phyloP scores from a whole-genome alignment of 2,329 filamentous ascomycete species.

The Colletotrichum endophyticum region DNA sequence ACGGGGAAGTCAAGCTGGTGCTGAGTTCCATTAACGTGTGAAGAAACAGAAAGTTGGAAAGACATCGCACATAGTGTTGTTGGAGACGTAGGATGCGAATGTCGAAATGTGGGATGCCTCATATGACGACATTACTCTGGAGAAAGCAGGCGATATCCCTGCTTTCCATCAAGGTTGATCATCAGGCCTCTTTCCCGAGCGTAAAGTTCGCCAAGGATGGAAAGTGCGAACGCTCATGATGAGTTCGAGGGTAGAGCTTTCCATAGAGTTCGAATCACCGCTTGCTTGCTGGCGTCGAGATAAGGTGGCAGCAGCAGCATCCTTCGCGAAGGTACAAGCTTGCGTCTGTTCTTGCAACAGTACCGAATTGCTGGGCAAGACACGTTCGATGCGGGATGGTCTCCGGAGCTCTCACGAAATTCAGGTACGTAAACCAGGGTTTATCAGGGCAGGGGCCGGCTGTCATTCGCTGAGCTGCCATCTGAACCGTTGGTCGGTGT shows the following conservation, averaged over 20 bases:
- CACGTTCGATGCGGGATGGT: conserved; percentile 4
- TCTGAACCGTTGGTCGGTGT: conserved; percentile 18
- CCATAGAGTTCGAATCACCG: background rate
- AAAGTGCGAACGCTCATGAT: background rate
- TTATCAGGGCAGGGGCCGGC: conserved; percentile 6
- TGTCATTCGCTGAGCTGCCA: conserved; percentile 22
- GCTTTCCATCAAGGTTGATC: background rate
- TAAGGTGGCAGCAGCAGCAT: background rate
- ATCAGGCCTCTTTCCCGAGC: background rate
- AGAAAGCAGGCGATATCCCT: background rate
- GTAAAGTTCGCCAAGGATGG: background rate
- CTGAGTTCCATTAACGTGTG: background rate
- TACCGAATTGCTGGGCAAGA: background rate
- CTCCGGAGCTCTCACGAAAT: conserved; percentile 32
- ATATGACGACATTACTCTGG: background rate
- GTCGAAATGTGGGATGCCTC: background rate
- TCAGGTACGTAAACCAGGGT: conserved; percentile 37
- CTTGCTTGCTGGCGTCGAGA: background rate
- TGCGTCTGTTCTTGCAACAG: background rate
- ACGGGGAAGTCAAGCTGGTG: background rate
- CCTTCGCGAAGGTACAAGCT: background rate
- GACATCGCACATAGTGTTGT: background rate
- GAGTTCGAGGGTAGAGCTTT: background rate
- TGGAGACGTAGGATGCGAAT: background rate
- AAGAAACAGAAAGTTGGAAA: background rate